These are phyloP conservation scores for Ploettnerulaceae sp. DNA, from an alignment of 2,329 filamentous ascomycete genomes.

Conservation along the genomic window DNA sequence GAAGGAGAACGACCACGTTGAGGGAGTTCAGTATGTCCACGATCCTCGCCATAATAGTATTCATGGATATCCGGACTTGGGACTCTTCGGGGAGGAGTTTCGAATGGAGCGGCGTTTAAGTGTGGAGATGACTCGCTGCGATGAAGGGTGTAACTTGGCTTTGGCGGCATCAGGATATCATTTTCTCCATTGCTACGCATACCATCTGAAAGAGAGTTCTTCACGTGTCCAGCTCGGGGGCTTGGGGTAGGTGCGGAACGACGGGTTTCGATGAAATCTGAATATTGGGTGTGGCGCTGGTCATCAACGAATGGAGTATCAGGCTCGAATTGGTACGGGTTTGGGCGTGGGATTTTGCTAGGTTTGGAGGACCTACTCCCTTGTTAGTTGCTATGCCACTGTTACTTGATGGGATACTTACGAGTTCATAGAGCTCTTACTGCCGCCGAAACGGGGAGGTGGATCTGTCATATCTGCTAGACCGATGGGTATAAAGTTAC, in stretches of 20 bases:
- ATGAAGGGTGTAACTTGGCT: conserved; percentile 10
- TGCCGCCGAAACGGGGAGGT: neutral
- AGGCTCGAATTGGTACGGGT: conserved; percentile 30
- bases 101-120: conserved; percentile 10
- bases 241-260: conserved; percentile 6
- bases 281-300: conserved; percentile 22
- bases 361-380: neutral
- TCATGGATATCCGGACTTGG: conserved; percentile 7
- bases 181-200: conserved; percentile 8
- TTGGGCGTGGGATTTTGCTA: conserved; percentile 10
- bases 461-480: conserved; percentile 5
- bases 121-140: conserved; percentile 27
- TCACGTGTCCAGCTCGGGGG: conserved; percentile 18
- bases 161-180: conserved; percentile 5
- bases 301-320: conserved; percentile 18
- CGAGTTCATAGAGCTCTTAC: neutral
- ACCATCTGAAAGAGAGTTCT: conserved; percentile 25
- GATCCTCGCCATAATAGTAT: conserved; percentile 10
- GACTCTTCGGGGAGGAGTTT: conserved; percentile 3
- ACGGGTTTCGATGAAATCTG: conserved; percentile 23
- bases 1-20: conserved; percentile 11
- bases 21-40: conserved; percentile 1
- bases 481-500: conserved; percentile 26
- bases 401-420: conserved; percentile 3
- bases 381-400: neutral